Percentiles rank a stretch among this genome's conserved stretches.
These are phyloP conservation scores for Termitomyces sp. DNA, from an alignment of 768 basidiomycete species.

Conservation along the genomic window DNA sequence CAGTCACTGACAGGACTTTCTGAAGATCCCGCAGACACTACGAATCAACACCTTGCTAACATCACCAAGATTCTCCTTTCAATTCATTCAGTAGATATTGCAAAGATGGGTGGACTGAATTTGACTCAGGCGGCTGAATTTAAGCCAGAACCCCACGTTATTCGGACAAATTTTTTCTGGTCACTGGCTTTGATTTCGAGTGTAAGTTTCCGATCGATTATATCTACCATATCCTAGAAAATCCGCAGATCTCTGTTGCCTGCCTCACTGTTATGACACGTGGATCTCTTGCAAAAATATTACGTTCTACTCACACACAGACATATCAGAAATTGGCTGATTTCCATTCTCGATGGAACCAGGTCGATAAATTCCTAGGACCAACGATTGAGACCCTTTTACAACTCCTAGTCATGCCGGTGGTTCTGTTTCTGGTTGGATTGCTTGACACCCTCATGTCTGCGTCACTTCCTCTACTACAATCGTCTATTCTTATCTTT, in stretches of 20 bases:
- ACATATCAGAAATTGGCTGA: slow-evolving; percentile 5
- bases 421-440: slow-evolving; percentile 9
- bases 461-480: background rate
- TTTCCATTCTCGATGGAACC: slow-evolving; percentile 6
- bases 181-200: slow-evolving; percentile 12
- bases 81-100: background rate
- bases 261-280: slow-evolving; percentile 11
- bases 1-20: slow-evolving; percentile 7
- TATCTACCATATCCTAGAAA: background rate
- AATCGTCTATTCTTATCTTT: background rate
- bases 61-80: slow-evolving; percentile 10
- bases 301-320: background rate
- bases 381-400: slow-evolving; percentile 10
- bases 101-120: no score
- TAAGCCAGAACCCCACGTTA: slow-evolving; percentile 3
- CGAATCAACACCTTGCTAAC: slow-evolving; percentile 13
- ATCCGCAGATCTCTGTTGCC: slow-evolving; percentile 11
- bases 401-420: slow-evolving; percentile 7
- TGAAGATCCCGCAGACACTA: slow-evolving; percentile 4
- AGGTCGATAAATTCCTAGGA: slow-evolving; percentile 4
- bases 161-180: slow-evolving; percentile 14
- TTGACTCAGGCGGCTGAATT: slow-evolving; percentile 1
- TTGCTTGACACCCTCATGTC: slow-evolving; percentile 11
- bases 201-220: slow-evolving; percentile 1
- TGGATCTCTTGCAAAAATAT: slow-evolving; percentile 3